Conservation (phyloP, 2,329 filamentous ascomycete genomes). For the Microcyclosporella mali region DNA sequence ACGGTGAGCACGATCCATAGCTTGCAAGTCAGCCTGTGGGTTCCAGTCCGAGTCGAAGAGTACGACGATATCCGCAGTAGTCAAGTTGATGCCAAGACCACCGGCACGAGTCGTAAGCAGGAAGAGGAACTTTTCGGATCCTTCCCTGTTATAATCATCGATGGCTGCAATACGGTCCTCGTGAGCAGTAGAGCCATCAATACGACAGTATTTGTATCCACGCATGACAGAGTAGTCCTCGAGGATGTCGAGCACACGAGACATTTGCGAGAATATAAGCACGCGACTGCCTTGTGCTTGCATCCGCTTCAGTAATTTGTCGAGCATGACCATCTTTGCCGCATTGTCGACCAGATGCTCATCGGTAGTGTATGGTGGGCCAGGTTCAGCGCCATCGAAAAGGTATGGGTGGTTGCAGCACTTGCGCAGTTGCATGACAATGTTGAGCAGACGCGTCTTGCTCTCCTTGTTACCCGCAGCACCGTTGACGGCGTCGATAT, state of each 20-base stretch:
- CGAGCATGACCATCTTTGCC: conserved; percentile 95
- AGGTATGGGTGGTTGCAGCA: conserved; percentile 98
- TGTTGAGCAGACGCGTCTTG: conserved; percentile 93
- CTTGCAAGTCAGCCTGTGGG: conserved; percentile 93
- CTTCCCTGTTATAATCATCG: conserved; percentile 95
- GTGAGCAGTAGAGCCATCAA: conserved; percentile 92
- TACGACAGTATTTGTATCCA: conserved; percentile 91
- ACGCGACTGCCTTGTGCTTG: conserved; percentile 83
- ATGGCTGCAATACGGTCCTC: conserved; percentile 97
- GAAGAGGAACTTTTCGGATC: conserved; percentile 94
- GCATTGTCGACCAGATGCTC: conserved; percentile 91
- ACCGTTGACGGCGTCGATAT: conserved; percentile 97
- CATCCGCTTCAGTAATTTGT: conserved; percentile 80
- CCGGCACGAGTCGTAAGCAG: conserved; percentile 91
- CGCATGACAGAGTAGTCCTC: conserved; percentile 98
- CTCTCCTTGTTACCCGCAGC: conserved; percentile 94
- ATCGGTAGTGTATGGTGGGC: conserved; percentile 95
- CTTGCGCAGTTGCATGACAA: conserved; percentile 98
- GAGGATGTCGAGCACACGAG: conserved; percentile 88
- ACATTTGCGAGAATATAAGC: conserved; percentile 99
- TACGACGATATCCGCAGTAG: conserved; percentile 88
- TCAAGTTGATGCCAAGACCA: conserved; percentile 94
- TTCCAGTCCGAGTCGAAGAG: conserved; percentile 99
- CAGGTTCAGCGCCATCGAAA: conserved; percentile 94
- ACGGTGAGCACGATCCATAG: conserved; percentile 97